These are phyloP conservation scores for Simplicillium sp. DNA, from an alignment of 2,329 filamentous ascomycete species.

Conservation along the genomic window DNA sequence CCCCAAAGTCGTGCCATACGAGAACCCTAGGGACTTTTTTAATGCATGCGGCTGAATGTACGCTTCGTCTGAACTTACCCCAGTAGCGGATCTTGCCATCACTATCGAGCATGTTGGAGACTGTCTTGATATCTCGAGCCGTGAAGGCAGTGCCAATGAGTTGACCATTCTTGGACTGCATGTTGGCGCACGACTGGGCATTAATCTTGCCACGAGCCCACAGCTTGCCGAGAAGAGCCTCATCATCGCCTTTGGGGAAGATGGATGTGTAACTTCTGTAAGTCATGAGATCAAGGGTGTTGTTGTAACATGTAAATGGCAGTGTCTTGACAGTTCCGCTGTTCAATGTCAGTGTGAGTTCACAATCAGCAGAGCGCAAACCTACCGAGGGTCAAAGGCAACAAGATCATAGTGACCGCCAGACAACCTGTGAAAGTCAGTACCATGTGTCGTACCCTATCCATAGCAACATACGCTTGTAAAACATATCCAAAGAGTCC, in stretches of 20 bases:
- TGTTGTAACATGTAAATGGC: constrained; percentile 12
- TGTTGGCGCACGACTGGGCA: constrained; percentile 13
- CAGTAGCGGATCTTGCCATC: constrained; percentile 20
- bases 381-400: constrained; percentile 17
- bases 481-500: neutral
- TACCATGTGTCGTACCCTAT: neutral
- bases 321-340: constrained; percentile 13
- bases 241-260: constrained; percentile 6
- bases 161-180: constrained; percentile 12
- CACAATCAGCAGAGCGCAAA: neutral
- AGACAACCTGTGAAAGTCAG: constrained; percentile 11
- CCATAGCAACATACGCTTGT: neutral
- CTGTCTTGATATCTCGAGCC: constrained; percentile 24
- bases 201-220: constrained; percentile 10
- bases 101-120: constrained; percentile 22
- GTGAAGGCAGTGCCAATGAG: constrained; percentile 20
- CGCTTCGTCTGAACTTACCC: constrained; percentile 12
- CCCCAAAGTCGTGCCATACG: constrained; percentile 30
- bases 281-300: neutral
- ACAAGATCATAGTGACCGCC: constrained; percentile 17
- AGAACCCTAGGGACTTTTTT: constrained; percentile 11
- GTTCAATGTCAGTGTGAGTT: neutral
- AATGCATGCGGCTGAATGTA: neutral
- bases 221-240: constrained; percentile 5
- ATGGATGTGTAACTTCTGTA: neutral